Evolutionary conservation across 1,284 basidiomycete species (phyloP).

Genomic region (Austropuccinia psidii): DNA sequence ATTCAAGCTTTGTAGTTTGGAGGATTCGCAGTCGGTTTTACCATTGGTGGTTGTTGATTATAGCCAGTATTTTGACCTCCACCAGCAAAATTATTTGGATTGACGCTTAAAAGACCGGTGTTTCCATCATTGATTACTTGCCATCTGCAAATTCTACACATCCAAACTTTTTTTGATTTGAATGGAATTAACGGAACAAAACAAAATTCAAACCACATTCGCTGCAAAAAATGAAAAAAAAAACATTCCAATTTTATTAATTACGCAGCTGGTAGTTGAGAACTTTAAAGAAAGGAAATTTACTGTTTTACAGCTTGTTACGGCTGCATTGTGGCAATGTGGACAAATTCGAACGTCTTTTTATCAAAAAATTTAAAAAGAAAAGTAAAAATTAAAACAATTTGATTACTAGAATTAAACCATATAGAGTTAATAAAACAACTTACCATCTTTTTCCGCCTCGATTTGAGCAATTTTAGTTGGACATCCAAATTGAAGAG

Average conservation of each 20-base stretch:
- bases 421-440: not conserved
- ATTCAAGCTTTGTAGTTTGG: too few species aligned
- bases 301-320: conserved; percentile 16
- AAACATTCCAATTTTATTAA: not conserved
- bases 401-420: not conserved
- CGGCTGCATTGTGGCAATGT: conserved; percentile 29
- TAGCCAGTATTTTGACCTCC: too few species aligned
- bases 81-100: conserved; percentile 3
- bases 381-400: not conserved
- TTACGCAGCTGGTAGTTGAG: not conserved
- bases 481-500: conserved; percentile 30
- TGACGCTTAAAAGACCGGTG: not conserved
- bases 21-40: not conserved
- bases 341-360: conserved; percentile 33
- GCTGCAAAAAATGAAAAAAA: not conserved
- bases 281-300: not conserved
- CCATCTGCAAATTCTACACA: conserved; percentile 29
- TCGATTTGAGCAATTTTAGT: conserved; percentile 30
- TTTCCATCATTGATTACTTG: conserved; percentile 15
- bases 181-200: conserved; percentile 33
- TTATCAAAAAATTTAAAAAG: not conserved
- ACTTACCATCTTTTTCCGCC: conserved; percentile 23
- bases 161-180: conserved; percentile 34
- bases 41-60: not conserved
- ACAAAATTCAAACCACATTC: conserved; percentile 36